phyloP scores from a whole-genome alignment of 2,329 filamentous ascomycete species.

The Ascochyta pisi region DNA sequence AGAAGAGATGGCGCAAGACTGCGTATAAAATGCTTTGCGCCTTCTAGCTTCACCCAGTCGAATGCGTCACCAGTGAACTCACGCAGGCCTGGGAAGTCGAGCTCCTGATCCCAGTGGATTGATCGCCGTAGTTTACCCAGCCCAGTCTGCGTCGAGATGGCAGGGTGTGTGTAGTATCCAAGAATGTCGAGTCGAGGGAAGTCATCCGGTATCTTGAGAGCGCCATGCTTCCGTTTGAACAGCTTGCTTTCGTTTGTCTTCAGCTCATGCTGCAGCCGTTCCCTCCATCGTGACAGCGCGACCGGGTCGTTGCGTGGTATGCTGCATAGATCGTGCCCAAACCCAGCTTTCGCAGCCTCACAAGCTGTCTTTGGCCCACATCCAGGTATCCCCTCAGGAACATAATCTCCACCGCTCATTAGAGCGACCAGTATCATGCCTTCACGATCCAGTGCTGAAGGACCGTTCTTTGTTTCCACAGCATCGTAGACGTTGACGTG shows the following conservation, averaged over 20 bases:
- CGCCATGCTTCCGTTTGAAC: constrained; percentile 78
- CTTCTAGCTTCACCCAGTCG: constrained; percentile 80
- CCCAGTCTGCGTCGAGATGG: constrained; percentile 70
- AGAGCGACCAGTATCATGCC: constrained; percentile 94
- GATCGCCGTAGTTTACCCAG: constrained; percentile 62
- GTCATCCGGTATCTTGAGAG: constrained; percentile 74
- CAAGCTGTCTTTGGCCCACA: constrained; percentile 89
- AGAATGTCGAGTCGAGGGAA: constrained; percentile 84
- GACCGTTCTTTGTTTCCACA: constrained; percentile 59
- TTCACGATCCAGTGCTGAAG: constrained; percentile 74
- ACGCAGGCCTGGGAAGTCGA: constrained; percentile 73
- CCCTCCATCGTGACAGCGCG: constrained; percentile 73
- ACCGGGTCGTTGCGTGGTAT: constrained; percentile 66
- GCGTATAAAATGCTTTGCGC: constrained; percentile 83
- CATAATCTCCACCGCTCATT: constrained; percentile 95
- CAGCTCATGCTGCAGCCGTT: constrained; percentile 75
- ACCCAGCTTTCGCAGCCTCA: constrained; percentile 87
- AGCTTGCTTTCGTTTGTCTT: constrained; percentile 81
- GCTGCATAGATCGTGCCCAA: constrained; percentile 76
- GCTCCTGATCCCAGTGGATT: constrained; percentile 66
- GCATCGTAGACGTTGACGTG: constrained; percentile 85
- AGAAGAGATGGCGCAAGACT: constrained; percentile 80
- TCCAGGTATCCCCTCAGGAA: constrained; percentile 84
- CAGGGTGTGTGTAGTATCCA: constrained; percentile 86
- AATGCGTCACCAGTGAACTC: constrained; percentile 80